These are phyloP conservation scores for Ogataea corticis DNA, from an alignment of 805 yeast genomes.

Conservation along the genomic window DNA sequence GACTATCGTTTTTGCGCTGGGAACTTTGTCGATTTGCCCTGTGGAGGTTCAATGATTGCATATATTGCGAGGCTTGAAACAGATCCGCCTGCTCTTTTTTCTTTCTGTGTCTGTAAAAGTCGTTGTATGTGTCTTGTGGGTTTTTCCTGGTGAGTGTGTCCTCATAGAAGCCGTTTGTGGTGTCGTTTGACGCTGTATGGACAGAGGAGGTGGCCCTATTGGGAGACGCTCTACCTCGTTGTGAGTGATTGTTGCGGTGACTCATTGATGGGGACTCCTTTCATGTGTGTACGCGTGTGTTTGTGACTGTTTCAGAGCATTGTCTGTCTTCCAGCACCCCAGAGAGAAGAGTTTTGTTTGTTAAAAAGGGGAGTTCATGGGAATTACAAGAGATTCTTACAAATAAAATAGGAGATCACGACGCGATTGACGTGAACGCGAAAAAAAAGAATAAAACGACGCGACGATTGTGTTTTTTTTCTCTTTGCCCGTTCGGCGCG, in stretches of 20 bases:
- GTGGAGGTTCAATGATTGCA: neutral
- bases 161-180: neutral
- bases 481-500: too few species aligned
- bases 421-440: too few species aligned
- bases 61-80: constrained; percentile 4
- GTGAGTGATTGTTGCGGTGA: constrained; percentile 2
- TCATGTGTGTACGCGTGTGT: too few species aligned
- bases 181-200: neutral
- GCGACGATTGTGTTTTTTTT: too few species aligned
- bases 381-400: too few species aligned
- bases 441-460: too few species aligned
- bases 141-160: neutral
- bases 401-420: too few species aligned
- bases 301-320: neutral
- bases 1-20: constrained; percentile 4
- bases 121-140: neutral
- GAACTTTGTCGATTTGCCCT: constrained; percentile 1
- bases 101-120: constrained; percentile 1
- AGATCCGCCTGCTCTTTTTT: constrained; percentile 1
- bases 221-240: neutral
- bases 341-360: neutral
- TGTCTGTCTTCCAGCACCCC: neutral
- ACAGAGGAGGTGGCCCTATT: constrained; percentile 1
- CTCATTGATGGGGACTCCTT: constrained; percentile 1
- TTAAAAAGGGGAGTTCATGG: too few species aligned